Evolutionary conservation across 345 rosid genomes (phyloP).

Genomic region (Eucalyptus curtisii): DNA sequence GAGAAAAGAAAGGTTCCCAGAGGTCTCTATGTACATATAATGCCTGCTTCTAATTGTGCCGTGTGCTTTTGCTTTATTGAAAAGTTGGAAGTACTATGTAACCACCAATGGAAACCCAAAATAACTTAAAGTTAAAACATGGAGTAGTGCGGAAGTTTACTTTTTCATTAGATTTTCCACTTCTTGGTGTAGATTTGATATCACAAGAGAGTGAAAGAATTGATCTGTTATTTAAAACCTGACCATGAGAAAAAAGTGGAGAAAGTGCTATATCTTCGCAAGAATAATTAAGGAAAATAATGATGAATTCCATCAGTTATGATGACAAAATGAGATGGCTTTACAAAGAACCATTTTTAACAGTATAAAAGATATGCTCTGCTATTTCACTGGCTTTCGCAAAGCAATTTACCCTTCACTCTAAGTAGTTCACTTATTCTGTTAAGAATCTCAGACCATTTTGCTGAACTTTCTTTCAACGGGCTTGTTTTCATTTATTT

Average conservation of each 20-base stretch:
- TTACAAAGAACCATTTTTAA: background rate
- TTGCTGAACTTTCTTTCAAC: background rate
- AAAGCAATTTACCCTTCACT: background rate
- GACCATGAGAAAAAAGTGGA: background rate
- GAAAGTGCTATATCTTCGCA: background rate
- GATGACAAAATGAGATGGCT: background rate
- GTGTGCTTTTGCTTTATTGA: background rate
- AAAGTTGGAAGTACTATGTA: background rate
- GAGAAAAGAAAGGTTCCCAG: background rate
- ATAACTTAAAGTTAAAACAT: background rate
- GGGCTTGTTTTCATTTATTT: background rate
- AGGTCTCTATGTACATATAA: background rate
- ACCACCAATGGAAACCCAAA: background rate
- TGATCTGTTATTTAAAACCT: background rate
- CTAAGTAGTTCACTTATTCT: background rate
- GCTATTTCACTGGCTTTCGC: background rate
- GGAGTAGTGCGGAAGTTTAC: background rate
- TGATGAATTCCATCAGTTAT: background rate
- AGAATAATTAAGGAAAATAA: background rate
- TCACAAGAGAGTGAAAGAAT: background rate
- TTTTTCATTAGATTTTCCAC: background rate
- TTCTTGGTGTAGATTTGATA: background rate
- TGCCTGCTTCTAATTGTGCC: background rate
- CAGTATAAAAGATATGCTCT: background rate
- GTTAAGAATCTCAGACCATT: background rate